Base-by-base conservation (phyloP, 768 basidiomycete genomes). In the Neoboletus brunneissimus region DNA sequence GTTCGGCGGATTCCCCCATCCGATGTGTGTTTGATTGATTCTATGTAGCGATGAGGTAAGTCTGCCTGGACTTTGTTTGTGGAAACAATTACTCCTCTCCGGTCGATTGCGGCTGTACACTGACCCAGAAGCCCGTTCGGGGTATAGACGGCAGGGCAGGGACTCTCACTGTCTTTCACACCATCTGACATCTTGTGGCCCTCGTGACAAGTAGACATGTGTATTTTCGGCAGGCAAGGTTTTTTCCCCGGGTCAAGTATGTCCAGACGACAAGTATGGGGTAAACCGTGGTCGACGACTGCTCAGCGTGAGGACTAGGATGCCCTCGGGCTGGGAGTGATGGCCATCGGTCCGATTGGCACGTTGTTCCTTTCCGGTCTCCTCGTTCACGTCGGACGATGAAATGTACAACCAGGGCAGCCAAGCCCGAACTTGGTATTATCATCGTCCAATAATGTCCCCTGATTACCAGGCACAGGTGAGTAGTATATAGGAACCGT, bases 101-200 rank as follows among this genome's bases (percentile, higher is more conserved):
- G 13, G 25, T 16, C 47, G 6, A 38, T 27, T 12, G 3, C 20
- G 40, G 25, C 20, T 13, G 38, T 29, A 42, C 11, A 34, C 40
- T 35, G 20, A 35, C 18, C 38, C 6, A 29, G 12, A 42, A 18
- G 35, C 38, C 23, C 3, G 18, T 51, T 37, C 38, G 46, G 27
- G 56, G 7, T 11, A 18, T 20, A 27, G 31, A 56, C 15, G 9
- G 7, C 20, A 18, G 29, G 27, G 6, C 22, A 35, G 13, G 20
- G 27, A 27, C n/a, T 50, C 43, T 45, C 53, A 31, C 42, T 15
- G 42, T 44, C 53, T 31, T 37, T 54, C 42, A 29, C 51, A 54
- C 41, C 25, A 29, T n/a, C 42, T 41, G 41, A 18, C 51, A 18
- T 20, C 1, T 12, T n/a, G 2, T 13, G 22, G 7, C 23, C n/a